Conservation (phyloP, 2,329 filamentous ascomycete genomes). For the Ascocoryne sarcoides region DNA sequence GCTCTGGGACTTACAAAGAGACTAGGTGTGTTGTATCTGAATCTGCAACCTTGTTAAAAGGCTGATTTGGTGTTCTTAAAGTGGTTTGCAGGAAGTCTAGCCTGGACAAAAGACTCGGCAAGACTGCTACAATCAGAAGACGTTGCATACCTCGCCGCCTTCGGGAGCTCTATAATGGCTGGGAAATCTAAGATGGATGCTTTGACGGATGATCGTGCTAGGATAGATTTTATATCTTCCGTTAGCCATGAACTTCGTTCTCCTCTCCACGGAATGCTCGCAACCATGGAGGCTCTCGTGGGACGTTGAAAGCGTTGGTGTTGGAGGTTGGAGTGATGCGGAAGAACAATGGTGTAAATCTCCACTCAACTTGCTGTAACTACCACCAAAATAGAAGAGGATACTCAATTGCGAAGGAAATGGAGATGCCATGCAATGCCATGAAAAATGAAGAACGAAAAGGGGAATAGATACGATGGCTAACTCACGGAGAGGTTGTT, state of each 20-base stretch:
- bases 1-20: too few relatives aligned
- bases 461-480: too few relatives aligned
- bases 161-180: conserved; percentile 46
- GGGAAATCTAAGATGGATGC: conserved; percentile 43
- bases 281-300: conserved; percentile 41
- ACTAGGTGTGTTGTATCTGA: too few relatives aligned
- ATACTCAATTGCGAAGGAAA: too few relatives aligned
- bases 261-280: conserved; percentile 50
- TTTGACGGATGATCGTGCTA: conserved; percentile 31
- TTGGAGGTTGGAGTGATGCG: too few relatives aligned
- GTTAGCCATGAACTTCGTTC: conserved; percentile 53
- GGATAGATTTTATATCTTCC: conserved; percentile 48
- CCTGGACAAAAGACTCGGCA: conserved; percentile 36
- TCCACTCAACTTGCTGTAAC: background rate
- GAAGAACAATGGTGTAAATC: background rate
- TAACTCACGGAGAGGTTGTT: too few relatives aligned
- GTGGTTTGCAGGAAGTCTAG: conserved; percentile 40
- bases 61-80: too few relatives aligned
- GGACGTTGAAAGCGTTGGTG: too few relatives aligned
- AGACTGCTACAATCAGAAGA: conserved; percentile 36
- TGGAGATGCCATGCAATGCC: too few relatives aligned
- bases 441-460: too few relatives aligned
- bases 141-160: conserved; percentile 41
- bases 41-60: too few relatives aligned
- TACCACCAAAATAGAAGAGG: background rate